A percentile compares a stretch with the other conserved stretches of the same genome.
phyloP scores from a whole-genome alignment of 257 asterid species.

The Solanum chilense region DNA sequence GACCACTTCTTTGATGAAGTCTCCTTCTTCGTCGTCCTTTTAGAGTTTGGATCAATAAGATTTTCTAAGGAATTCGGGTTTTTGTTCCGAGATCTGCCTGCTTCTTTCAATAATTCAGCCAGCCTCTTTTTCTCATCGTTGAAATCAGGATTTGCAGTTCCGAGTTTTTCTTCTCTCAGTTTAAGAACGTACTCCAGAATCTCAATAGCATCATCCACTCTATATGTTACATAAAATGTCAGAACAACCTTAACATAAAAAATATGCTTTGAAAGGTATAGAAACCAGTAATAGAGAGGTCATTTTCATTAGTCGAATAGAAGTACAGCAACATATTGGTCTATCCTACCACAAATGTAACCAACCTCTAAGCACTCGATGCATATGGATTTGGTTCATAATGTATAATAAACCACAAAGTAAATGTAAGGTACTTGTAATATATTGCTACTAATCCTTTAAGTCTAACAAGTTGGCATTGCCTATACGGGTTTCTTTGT shows the following conservation, averaged over 20 bases:
- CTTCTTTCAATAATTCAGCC: slow-evolving; percentile 91
- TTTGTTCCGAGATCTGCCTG: slow-evolving; percentile 84
- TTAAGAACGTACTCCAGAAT: slow-evolving; percentile 83
- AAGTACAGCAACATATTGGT: background rate
- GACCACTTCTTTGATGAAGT: slow-evolving; percentile 80
- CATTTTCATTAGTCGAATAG: background rate
- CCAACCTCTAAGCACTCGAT: background rate
- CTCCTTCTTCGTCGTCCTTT: slow-evolving; percentile 70
- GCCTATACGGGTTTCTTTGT: background rate
- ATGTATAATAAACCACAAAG: background rate
- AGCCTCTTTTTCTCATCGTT: slow-evolving; percentile 94
- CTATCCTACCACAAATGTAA: background rate
- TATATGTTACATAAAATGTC: slow-evolving; percentile 7
- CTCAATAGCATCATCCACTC: slow-evolving; percentile 96
- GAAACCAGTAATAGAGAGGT: background rate
- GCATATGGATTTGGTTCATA: background rate
- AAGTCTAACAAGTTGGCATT: background rate
- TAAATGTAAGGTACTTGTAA: background rate
- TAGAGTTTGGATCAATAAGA: slow-evolving; percentile 79
- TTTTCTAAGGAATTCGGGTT: slow-evolving; percentile 88
- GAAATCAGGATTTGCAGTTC: slow-evolving; percentile 95
- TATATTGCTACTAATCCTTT: background rate
- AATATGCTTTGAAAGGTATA: background rate
- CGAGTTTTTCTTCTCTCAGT: slow-evolving; percentile 93
- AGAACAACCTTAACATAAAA: background rate